Evolutionary conservation across 352 stramenopile genomes (phyloP), one percentile per base, ranked within the genome.

Genomic region (Peronosclerospora sorghi): DNA sequence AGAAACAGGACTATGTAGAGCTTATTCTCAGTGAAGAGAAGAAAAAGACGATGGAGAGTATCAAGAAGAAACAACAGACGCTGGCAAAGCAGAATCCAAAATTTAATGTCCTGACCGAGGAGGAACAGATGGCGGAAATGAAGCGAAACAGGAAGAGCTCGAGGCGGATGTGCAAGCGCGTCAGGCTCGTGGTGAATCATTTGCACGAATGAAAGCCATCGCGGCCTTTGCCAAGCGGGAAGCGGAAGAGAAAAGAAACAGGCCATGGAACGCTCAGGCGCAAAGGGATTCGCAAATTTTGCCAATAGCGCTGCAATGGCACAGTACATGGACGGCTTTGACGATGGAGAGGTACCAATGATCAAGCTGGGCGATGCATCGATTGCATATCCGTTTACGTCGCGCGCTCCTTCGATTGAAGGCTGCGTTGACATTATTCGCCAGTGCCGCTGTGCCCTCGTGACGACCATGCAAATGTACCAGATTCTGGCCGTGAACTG

Each of bases 401-500:
- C 91, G 30, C 67, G 89, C 73, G 67, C 96, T 65, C 76, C 95
- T 55, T 92, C 78, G 2, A 92, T 95, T 47, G 86, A 86, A 63
- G 72, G 77, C 18, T 93, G 78, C 41, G 89, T 98, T 13, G 86
- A 98, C 47, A 96, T 99, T 35, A 86, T 99, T 47, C 89, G 96
- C 24, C 96, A 99, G 53, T 96, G 97, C 7, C 81, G 97, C 29
- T 99, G 97, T 48, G 98, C 97, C 21, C 72, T 99, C n/a, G 95
- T 99, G 10, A 98, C 93, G 13, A 98, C 97, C 35, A 94, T 98
- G 59, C 95, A 99, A 71, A 96, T 97, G 78, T 98, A 98, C 67
- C 94, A 98, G 67, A 99, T 99, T 52, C 65, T 99, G 36, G 95
- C 93, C 15, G 80, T 99, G 0, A 98, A 99, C 69, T 98, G 96